Conservation (phyloP, 2,329 filamentous ascomycete species). For the Dichotomopilus funicola region DNA sequence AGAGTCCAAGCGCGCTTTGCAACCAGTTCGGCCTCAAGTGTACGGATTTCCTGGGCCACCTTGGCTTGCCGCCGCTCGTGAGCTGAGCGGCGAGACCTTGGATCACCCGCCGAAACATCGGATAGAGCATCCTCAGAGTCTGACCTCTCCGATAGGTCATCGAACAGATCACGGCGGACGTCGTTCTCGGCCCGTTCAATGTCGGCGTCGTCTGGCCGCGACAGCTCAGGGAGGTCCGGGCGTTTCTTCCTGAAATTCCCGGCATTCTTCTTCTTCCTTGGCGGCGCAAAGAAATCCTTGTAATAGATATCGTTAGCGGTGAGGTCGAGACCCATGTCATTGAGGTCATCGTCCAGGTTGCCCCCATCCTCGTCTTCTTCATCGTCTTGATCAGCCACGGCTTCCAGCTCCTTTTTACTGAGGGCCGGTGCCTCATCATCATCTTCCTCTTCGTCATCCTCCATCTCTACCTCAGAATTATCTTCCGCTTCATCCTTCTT, state of each 20-base stretch:
- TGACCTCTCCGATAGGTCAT: conserved; percentile 61
- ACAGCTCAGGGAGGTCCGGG: conserved; percentile 36
- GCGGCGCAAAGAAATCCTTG: conserved; percentile 87
- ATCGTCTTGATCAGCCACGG: conserved; percentile 60
- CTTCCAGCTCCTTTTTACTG: conserved; percentile 68
- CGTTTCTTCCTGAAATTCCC: conserved; percentile 36
- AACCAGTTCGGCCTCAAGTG: conserved; percentile 81
- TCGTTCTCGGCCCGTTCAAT: conserved; percentile 78
- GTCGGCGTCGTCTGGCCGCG: conserved; percentile 53
- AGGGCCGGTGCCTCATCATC: conserved; percentile 71
- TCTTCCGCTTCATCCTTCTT: conserved; percentile 31
- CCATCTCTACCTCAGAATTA: conserved; percentile 20
- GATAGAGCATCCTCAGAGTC: conserved; percentile 60
- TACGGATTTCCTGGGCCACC: conserved; percentile 82
- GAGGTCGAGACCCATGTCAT: conserved; percentile 46
- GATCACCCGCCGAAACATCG: conserved; percentile 61
- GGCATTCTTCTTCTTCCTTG: conserved; percentile 59
- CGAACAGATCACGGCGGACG: conserved; percentile 84
- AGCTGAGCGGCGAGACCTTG: conserved; percentile 68
- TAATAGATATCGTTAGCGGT: conserved; percentile 90
- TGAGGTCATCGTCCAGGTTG: conserved; percentile 51
- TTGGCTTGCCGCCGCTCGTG: conserved; percentile 85
- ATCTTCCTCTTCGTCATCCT: conserved; percentile 51
- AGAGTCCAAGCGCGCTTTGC: conserved; percentile 88
- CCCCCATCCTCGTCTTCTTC: conserved; percentile 48